Conservation (phyloP, 352 stramenopile genomes). For the Phytophthora pistaciae region DNA sequence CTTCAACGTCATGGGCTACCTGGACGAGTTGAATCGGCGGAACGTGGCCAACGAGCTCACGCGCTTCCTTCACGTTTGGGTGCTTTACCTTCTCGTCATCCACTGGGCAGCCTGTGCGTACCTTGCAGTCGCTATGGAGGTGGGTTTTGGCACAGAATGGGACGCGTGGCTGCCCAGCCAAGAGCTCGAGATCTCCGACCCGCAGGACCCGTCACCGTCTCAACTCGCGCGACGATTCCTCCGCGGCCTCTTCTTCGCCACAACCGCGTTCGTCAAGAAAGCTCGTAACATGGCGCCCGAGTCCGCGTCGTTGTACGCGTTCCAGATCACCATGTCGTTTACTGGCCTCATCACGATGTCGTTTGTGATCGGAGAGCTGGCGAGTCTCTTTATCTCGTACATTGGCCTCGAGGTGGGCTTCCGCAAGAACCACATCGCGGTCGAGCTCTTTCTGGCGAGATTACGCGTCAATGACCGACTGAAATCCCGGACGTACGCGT, state of each 20-base stretch:
- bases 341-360: constrained; percentile 60
- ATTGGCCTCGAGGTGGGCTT: constrained; percentile 71
- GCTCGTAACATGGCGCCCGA: constrained; percentile 28
- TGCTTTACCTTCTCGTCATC: constrained; percentile 63
- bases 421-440: constrained; percentile 64
- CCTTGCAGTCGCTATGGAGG: constrained; percentile 44
- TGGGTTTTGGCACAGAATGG: constrained; percentile 57
- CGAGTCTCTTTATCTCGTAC: constrained; percentile 64
- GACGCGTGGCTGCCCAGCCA: constrained; percentile 56
- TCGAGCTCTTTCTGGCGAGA: constrained; percentile 54
- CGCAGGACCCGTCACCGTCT: constrained; percentile 14
- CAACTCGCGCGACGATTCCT: constrained; percentile 47
- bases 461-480: constrained; percentile 42
- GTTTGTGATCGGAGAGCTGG: constrained; percentile 61
- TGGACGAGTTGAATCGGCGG: constrained; percentile 65
- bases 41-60: constrained; percentile 58
- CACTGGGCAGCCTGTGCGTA: constrained; percentile 71
- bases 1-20: constrained; percentile 53
- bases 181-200: constrained; percentile 43
- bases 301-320: constrained; percentile 42
- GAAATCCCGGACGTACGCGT: constrained; percentile 41
- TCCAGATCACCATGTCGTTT: constrained; percentile 58
- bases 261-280: constrained; percentile 59
- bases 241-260: constrained; percentile 58
- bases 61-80: constrained; percentile 53